A percentile compares a stretch with the other conserved stretches of the same genome.
Evolutionary conservation across 2,329 filamentous ascomycete genomes (phyloP).

Genomic region (Orbilia ellipsospora): DNA sequence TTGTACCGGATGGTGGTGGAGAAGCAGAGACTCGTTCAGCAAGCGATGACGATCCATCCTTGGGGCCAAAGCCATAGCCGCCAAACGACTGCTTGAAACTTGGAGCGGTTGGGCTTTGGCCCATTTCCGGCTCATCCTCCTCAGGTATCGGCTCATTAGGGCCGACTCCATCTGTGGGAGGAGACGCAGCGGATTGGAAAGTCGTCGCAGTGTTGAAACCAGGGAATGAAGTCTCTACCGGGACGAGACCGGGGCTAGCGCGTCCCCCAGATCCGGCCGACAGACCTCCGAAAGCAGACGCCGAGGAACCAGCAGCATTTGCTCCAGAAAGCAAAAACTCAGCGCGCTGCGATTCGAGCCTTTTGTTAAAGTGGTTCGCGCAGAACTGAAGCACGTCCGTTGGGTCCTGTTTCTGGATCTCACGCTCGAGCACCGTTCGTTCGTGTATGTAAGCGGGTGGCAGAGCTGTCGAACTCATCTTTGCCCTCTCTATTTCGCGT

Average conservation of each 20-base stretch:
- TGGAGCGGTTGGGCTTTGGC: slow-evolving; percentile 78
- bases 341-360: slow-evolving; percentile 73
- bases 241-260: slow-evolving; percentile 42
- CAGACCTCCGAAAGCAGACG: slow-evolving; percentile 57
- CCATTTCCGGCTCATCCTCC: slow-evolving; percentile 81
- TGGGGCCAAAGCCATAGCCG: slow-evolving; percentile 23
- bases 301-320: slow-evolving; percentile 52
- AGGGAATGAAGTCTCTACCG: slow-evolving; percentile 50
- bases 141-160: slow-evolving; percentile 75
- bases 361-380: slow-evolving; percentile 74
- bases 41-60: slow-evolving; percentile 32
- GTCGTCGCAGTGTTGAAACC: slow-evolving; percentile 45
- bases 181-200: slow-evolving; percentile 57
- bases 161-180: slow-evolving; percentile 60
- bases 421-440: slow-evolving; percentile 72
- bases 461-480: slow-evolving; percentile 62
- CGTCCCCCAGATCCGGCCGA: slow-evolving; percentile 39
- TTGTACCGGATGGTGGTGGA: slow-evolving; percentile 40
- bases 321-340: slow-evolving; percentile 66
- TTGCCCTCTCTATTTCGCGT: slow-evolving; percentile 14
- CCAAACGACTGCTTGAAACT: slow-evolving; percentile 65
- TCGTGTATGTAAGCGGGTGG: slow-evolving; percentile 71
- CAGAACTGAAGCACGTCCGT: slow-evolving; percentile 76
- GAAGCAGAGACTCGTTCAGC: slow-evolving; percentile 50
- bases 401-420: slow-evolving; percentile 70